phyloP scores from a whole-genome alignment of 2,329 filamentous ascomycete genomes.

The Clarireedia homoeocarpa region DNA sequence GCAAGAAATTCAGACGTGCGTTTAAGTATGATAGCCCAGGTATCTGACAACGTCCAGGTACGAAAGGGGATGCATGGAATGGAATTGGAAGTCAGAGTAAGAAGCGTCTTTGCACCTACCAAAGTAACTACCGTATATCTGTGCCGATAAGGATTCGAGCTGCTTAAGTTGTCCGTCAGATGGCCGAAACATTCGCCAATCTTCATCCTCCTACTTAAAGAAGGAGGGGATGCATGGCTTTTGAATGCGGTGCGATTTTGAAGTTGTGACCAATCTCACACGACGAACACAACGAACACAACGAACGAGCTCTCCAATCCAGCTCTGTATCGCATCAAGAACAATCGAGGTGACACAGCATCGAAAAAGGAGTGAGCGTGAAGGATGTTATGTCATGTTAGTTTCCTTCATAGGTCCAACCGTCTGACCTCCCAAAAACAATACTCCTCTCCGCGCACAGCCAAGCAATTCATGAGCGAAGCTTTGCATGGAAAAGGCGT shows the following conservation, averaged over 20 bases:
- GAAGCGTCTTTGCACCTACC: too few species aligned
- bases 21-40: too few species aligned
- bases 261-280: neutral
- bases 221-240: neutral
- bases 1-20: too few species aligned
- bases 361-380: neutral
- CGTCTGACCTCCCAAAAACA: constrained; percentile 3
- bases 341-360: constrained; percentile 3
- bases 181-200: too few species aligned
- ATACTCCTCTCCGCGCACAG: neutral
- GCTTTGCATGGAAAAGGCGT: constrained; percentile 1
- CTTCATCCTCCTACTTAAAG: too few species aligned
- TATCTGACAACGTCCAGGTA: too few species aligned
- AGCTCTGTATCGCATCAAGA: constrained; percentile 2
- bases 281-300: neutral
- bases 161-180: too few species aligned
- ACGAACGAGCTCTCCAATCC: neutral
- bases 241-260: neutral
- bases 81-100: too few species aligned
- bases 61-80: too few species aligned
- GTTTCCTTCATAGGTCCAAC: neutral
- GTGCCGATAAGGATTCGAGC: too few species aligned
- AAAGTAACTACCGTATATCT: too few species aligned
- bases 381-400: neutral
- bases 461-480: neutral